A percentile compares a stretch with the other conserved stretches of the same genome.
Conservation (phyloP, 2,329 filamentous ascomycete species). For the Ustulina deusta region DNA sequence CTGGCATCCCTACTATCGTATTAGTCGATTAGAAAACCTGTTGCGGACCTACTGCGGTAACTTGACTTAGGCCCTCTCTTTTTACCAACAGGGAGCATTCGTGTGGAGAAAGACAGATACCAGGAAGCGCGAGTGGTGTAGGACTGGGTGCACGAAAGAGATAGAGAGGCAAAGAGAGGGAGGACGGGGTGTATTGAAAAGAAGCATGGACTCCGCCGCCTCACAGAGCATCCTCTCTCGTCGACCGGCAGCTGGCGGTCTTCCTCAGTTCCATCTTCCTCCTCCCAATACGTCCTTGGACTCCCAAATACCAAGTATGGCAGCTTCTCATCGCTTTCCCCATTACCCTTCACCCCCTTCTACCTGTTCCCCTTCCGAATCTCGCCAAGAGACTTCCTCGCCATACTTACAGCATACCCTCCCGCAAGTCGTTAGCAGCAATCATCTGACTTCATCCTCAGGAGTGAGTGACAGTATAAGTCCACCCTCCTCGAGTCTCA, state of each 20-base stretch:
- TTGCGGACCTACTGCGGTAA: conserved; percentile 9
- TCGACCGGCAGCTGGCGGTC: conserved; percentile 74
- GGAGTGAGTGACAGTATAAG: conserved; percentile 70
- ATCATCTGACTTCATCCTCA: conserved; percentile 56
- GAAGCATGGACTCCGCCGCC: conserved; percentile 48
- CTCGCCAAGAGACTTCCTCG: conserved; percentile 27
- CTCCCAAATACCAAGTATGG: conserved; percentile 53
- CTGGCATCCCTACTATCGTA: conserved; percentile 2
- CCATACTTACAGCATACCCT: conserved; percentile 24
- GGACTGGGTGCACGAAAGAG: conserved; percentile 31
- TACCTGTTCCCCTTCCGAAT: conserved; percentile 23
- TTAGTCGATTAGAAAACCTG: not conserved
- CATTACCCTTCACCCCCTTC: conserved; percentile 32
- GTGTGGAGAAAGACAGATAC: conserved; percentile 16
- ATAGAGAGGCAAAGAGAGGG: conserved; percentile 26
- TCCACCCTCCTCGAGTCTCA: conserved; percentile 70
- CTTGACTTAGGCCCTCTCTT: conserved; percentile 11
- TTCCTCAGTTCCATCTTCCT: conserved; percentile 62
- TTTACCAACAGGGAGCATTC: conserved; percentile 20
- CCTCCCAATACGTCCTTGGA: conserved; percentile 52
- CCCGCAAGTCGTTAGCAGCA: conserved; percentile 28
- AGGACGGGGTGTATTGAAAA: conserved; percentile 31
- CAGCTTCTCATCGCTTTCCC: conserved; percentile 35
- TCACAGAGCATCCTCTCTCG: conserved; percentile 73
- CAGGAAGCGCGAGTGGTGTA: conserved; percentile 28